Conservation (phyloP, 352 stramenopile species). For the Blastocystis sp. region DNA sequence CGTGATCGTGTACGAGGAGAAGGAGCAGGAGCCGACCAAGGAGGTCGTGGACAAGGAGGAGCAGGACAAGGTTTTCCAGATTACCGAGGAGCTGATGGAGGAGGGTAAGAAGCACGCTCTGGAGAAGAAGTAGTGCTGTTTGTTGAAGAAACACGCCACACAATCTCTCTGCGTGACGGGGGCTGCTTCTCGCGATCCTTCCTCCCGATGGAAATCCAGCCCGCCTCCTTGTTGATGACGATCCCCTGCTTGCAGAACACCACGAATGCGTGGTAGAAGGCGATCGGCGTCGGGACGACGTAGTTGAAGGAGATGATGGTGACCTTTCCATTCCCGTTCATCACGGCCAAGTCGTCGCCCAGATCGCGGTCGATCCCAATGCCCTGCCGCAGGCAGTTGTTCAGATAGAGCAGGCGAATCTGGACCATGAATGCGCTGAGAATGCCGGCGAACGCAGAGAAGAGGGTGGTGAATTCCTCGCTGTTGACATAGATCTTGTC, state of each 20-base stretch:
- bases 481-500: conserved; percentile 31
- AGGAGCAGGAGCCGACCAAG: not conserved
- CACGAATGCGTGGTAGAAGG: conserved; percentile 60
- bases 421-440: conserved; percentile 33
- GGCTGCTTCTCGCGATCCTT: conserved; percentile 13
- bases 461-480: conserved; percentile 1
- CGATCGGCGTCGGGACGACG: conserved; percentile 9
- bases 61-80: not conserved
- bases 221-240: conserved; percentile 38
- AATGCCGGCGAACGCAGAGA: conserved; percentile 17
- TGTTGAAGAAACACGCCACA: not conserved
- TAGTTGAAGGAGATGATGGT: conserved; percentile 61
- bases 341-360: conserved; percentile 36
- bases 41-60: not conserved
- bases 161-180: not conserved
- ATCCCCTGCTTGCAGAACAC: conserved; percentile 58
- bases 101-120: not conserved
- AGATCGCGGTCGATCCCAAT: conserved; percentile 47
- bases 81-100: not conserved
- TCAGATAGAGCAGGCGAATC: conserved; percentile 53
- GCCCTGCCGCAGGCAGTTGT: conserved; percentile 21
- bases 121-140: not conserved
- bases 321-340: conserved; percentile 48
- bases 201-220: conserved; percentile 27
- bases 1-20: not conserved